Conservation (phyloP, 352 stramenopile genomes). For the Thalassiosira exigua region DNA sequence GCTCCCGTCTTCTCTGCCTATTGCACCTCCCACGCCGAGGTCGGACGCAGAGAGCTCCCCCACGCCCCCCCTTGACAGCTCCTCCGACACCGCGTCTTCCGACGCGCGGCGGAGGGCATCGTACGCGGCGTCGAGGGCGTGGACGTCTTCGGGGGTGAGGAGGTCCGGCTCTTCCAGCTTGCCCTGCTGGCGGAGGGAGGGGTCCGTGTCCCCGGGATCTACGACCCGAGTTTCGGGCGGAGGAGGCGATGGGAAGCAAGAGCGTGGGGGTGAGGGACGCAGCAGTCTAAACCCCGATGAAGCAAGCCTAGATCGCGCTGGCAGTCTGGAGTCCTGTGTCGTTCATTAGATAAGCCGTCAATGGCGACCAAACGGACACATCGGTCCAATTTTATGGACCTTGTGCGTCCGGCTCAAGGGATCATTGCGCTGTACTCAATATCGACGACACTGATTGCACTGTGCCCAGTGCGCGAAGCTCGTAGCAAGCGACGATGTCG, state of each 20-base stretch:
- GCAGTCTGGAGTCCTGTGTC: too few species aligned
- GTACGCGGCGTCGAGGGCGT: constrained; percentile 26
- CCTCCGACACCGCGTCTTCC: neutral
- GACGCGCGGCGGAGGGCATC: neutral
- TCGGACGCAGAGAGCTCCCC: neutral
- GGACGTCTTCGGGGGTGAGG: constrained; percentile 16
- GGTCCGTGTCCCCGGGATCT: neutral
- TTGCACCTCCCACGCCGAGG: neutral
- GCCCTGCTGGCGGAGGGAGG: constrained; percentile 3
- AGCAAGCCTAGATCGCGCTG: neutral
- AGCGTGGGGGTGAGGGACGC: too few species aligned
- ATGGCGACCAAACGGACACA: too few species aligned
- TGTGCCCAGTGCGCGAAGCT: too few species aligned
- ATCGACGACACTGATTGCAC: too few species aligned
- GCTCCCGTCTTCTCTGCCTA: neutral
- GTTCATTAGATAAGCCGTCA: too few species aligned
- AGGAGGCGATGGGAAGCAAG: too few species aligned
- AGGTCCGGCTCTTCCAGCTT: constrained; percentile 16
- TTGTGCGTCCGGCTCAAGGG: too few species aligned
- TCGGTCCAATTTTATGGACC: too few species aligned
- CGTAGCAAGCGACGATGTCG: too few species aligned
- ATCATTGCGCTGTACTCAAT: too few species aligned
- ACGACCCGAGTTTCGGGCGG: neutral
- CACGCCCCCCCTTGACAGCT: neutral
- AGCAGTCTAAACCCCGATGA: too few species aligned